A percentile compares a stretch with the other conserved stretches of the same genome.
Conservation (phyloP, 352 stramenopile genomes). For the Phytophthora foliorum region DNA sequence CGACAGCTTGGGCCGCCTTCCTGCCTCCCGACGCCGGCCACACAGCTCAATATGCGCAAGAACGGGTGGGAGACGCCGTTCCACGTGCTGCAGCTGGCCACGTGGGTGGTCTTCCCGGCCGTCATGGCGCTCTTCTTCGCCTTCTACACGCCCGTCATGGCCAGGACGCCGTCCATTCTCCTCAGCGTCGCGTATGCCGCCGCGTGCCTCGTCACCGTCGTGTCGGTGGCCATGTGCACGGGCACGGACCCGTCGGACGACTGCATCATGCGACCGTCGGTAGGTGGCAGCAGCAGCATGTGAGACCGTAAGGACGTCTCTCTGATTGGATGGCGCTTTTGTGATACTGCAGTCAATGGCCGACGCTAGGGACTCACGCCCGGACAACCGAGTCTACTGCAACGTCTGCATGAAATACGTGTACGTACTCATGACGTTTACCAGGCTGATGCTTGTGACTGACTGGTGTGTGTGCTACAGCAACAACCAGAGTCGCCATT, state of each 20-base stretch:
- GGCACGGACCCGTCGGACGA: constrained; percentile 83
- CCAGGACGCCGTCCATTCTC: constrained; percentile 54
- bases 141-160: constrained; percentile 81
- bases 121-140: constrained; percentile 87
- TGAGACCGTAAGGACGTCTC: not conserved
- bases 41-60: constrained; percentile 54
- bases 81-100: constrained; percentile 84
- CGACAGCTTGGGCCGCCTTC: constrained; percentile 27
- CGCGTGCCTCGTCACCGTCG: constrained; percentile 61
- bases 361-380: constrained; percentile 40
- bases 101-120: constrained; percentile 85
- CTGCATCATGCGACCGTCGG: constrained; percentile 69
- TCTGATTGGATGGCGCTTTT: constrained; percentile 8
- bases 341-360: constrained; percentile 35
- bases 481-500: constrained; percentile 92
- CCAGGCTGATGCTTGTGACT: not conserved
- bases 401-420: constrained; percentile 92
- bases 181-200: constrained; percentile 67
- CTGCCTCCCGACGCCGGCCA: not conserved
- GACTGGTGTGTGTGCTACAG: constrained; percentile 36
- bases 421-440: constrained; percentile 45
- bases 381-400: constrained; percentile 81
- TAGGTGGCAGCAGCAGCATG: constrained; percentile 30
- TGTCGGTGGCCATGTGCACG: constrained; percentile 68
- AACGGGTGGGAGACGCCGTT: constrained; percentile 88